Percentiles rank a stretch among this genome's conserved stretches.
These are phyloP conservation scores for Cicer yamashitae DNA, from an alignment of 306 rosid species.

Conservation along the genomic window DNA sequence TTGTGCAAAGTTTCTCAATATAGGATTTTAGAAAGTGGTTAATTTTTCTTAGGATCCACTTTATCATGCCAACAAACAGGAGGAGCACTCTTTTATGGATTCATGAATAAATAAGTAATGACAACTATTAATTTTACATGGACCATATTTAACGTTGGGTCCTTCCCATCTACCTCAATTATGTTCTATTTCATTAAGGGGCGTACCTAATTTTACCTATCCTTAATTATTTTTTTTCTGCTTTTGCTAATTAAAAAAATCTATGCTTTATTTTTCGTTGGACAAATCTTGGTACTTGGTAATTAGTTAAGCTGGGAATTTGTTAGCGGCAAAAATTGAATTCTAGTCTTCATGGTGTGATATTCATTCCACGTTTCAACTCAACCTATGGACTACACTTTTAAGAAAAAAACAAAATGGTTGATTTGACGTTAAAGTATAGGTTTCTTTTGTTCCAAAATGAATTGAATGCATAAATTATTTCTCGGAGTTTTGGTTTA, in stretches of 20 bases:
- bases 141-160: constrained; percentile 25
- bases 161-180: constrained; percentile 44
- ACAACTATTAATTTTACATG: constrained; percentile 38
- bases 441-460: too few relatives aligned
- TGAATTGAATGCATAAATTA: too few relatives aligned
- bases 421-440: too few relatives aligned
- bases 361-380: too few relatives aligned
- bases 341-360: too few relatives aligned
- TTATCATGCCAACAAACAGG: constrained; percentile 43
- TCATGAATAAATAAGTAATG: constrained; percentile 37
- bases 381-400: too few relatives aligned
- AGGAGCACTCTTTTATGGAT: constrained; percentile 42
- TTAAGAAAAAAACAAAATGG: too few relatives aligned
- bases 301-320: too few relatives aligned
- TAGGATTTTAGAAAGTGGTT: constrained; percentile 38
- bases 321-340: too few relatives aligned
- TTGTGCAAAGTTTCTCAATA: constrained; percentile 38
- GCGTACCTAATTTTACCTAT: constrained; percentile 37
- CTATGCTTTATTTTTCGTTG: too few relatives aligned
- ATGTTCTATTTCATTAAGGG: constrained; percentile 11
- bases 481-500: too few relatives aligned
- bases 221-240: not conserved
- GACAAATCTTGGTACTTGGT: too few relatives aligned
- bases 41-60: constrained; percentile 25
- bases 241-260: not conserved